Evolutionary conservation across 805 yeast genomes (phyloP), one percentile per base, ranked within the genome.

Genomic region (Myxozyma vanderwaltii): DNA sequence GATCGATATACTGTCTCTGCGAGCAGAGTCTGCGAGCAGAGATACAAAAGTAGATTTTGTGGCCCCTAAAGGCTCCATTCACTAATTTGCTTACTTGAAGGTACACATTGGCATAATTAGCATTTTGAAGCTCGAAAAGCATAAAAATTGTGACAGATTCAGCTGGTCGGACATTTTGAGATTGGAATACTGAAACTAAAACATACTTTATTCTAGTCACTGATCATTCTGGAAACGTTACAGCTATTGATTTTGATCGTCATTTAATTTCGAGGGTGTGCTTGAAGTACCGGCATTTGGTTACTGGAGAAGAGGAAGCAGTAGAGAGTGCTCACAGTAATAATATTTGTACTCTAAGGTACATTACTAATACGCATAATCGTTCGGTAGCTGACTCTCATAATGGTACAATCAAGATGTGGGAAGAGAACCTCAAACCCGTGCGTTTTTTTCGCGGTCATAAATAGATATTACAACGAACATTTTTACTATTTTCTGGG

Each of bases 11-110:
- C 95, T 0, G 81, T 90, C 19, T 89, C 87, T 73, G 85, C 92
- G 69, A 90, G 95, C 4, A 84, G 92, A 40, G 98, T 89, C 87
- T 73, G 85, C 92, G 69, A 90, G 95, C 4, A 84, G 92, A 40
- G 98, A 94, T 72, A 24, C 12, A 7, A 10, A 29, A 10, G 48
- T 55, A 15, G 40, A 39, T 15, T 58, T 2, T 58, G 45, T 46
- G 23, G 36, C 13, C 56, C 52, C 15, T 21, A 31, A 6, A 19
- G 23, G 17, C 59, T 41, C 6, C 51, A 48, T 27, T 8, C n/a
- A 12, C 41, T 41, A 8, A 15, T 46, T 17, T 39, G 51, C 26
- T 44, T 33, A 5, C 39, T 44, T 21, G 27, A 31, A 10, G 51
- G 57, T 2, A 29, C 57, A 53, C 23, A 36, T 12, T 12, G 56